These are phyloP conservation scores for Cladosporium phlei DNA, from an alignment of 2,329 filamentous ascomycete species.

Conservation along the genomic window DNA sequence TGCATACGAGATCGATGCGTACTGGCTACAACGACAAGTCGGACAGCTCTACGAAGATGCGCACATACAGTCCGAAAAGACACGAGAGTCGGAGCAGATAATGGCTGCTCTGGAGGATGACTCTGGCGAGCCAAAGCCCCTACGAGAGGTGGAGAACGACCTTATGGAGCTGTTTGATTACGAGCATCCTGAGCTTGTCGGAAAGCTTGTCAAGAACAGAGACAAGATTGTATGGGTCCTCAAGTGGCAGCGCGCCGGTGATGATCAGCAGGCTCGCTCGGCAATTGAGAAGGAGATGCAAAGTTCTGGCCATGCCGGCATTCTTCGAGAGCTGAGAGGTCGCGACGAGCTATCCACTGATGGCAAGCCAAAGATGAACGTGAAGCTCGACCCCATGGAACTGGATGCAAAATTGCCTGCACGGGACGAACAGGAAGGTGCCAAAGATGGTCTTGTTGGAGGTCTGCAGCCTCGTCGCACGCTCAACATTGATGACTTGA, in stretches of 20 bases:
- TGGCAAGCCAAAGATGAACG: slow-evolving; percentile 61
- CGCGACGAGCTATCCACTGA: slow-evolving; percentile 57
- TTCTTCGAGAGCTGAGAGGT: slow-evolving; percentile 82
- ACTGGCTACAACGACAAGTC: slow-evolving; percentile 93
- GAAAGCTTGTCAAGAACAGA: slow-evolving; percentile 83
- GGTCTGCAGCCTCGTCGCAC: slow-evolving; percentile 80
- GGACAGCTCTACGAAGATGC: slow-evolving; percentile 84
- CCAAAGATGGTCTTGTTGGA: slow-evolving; percentile 67
- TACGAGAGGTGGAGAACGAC: slow-evolving; percentile 95
- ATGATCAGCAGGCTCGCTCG: slow-evolving; percentile 65
- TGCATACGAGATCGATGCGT: slow-evolving; percentile 90
- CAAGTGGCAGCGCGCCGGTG: slow-evolving; percentile 74
- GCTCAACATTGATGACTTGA: slow-evolving; percentile 90
- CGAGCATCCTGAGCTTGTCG: slow-evolving; percentile 87
- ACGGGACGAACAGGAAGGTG: slow-evolving; percentile 50
- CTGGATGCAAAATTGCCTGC: slow-evolving; percentile 51
- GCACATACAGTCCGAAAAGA: slow-evolving; percentile 90
- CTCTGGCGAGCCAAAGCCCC: slow-evolving; percentile 74
- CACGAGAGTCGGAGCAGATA: slow-evolving; percentile 74
- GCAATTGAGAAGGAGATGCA: slow-evolving; percentile 87
- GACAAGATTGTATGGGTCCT: slow-evolving; percentile 97
- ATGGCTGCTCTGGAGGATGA: slow-evolving; percentile 67
- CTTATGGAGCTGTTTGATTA: slow-evolving; percentile 98
- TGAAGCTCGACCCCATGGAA: slow-evolving; percentile 81
- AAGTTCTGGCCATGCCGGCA: slow-evolving; percentile 77